These are phyloP conservation scores for Suillus lakei DNA, from an alignment of 768 basidiomycete species.

Conservation along the genomic window DNA sequence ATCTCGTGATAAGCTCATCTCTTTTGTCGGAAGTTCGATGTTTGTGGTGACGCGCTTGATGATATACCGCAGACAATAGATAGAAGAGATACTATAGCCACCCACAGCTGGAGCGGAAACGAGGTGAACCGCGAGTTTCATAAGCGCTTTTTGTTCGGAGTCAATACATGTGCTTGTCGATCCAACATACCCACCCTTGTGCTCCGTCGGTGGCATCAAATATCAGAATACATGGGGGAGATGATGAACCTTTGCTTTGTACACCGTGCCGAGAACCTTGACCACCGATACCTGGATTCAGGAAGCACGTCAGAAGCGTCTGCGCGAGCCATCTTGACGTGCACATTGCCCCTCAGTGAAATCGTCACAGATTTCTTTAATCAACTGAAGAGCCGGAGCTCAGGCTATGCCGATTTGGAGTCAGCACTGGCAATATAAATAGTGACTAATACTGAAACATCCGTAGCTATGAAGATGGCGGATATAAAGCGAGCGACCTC, in stretches of 20 bases:
- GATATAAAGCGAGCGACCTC: constrained; percentile 80
- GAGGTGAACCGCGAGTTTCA: not conserved
- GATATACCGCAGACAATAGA: not conserved
- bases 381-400: constrained; percentile 89
- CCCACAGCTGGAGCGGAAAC: not conserved
- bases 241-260: constrained; percentile 95
- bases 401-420: constrained; percentile 93
- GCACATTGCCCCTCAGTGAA: constrained; percentile 86
- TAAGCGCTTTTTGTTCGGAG: not conserved
- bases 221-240: constrained; percentile 85
- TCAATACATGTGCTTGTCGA: not conserved
- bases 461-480: constrained; percentile 90
- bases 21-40: not conserved
- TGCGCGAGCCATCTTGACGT: constrained; percentile 79
- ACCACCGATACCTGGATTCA: constrained; percentile 84
- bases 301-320: constrained; percentile 29
- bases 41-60: not conserved
- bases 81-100: not conserved
- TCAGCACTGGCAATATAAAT: constrained; percentile 43
- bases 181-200: not conserved
- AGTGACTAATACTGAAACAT: constrained; percentile 1
- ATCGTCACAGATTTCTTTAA: constrained; percentile 97
- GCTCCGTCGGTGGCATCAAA: not conserved
- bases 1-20: not conserved
- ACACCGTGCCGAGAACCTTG: constrained; percentile 82